Base-by-base conservation (phyloP, 1,284 basidiomycete species). In the Moniliophthora roreri region DNA sequence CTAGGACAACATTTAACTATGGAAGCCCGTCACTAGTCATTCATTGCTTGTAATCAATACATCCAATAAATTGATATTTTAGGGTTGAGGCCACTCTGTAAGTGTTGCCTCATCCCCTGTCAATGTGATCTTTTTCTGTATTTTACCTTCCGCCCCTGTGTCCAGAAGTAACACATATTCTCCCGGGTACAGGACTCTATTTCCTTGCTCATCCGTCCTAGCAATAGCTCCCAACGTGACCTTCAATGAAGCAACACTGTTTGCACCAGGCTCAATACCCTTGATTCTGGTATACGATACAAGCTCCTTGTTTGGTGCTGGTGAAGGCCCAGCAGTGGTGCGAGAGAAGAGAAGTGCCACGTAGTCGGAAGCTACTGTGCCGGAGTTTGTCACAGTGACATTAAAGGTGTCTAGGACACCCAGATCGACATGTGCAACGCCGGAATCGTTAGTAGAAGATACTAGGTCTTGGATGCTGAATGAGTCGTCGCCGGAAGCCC, bases 331-430 rank as follows among this genome's bases (percentile, higher is more conserved):
- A 23, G 70, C 74, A 23, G 69, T 69, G 26, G 76, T 74, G 51
- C 70, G 76, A 53, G 76, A 63, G 64, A 82, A 82, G 8, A 82
- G 66, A 42, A 82, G 70, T n/a, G 77, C 74, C 35, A 80, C 78
- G 58, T 79, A 82, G 65, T 84, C 81, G 4, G 80, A 82, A 1
- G 73, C 63, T n/a, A 69, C 64, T 38, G 67, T 67, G 23, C 80
- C 81, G 0, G 73, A 75, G 65, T 83, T 84, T 54, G 60, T 74
- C 35, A 82, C 73, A 11, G 63, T 62, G 24, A 81, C 72, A 16
- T 66, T 54, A 67, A 82, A 79, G 10, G 76, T 77, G 57, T 75
- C 76, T 59, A 83, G 75, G 7, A 64, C 54, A 6, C 75, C 74
- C 34, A 78, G 69, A 62, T 84, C 80, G 13, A 72, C 61, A 49